Base-by-base conservation (phyloP, 768 basidiomycete genomes). In the Collybia sordida region DNA sequence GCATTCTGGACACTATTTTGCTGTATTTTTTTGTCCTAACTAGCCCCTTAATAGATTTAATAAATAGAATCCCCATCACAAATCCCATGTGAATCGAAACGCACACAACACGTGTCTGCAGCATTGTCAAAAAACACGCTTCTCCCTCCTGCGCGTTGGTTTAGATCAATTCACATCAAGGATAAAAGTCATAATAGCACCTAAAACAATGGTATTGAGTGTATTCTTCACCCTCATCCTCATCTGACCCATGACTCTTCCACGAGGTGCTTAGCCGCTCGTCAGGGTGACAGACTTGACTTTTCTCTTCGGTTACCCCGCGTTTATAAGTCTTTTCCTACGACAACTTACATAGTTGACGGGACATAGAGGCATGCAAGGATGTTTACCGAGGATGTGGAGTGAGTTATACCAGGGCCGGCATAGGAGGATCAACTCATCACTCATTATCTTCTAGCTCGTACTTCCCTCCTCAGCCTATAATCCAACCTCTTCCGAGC, bases 21-120 rank as follows among this genome's bases (percentile, higher is more conserved):
- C 31, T 14, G 14, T 31, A 14, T 31, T 11, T 1, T 6, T 40
- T n/a, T 14, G 18, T 19, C 21, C 38, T 22, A 14, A 41, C 17
- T 41, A 19, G 23, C 3, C 15, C 18, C 17, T 21, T 41, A 8
- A 41, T 24, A 41, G 39, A 21, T 41, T 3, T 24, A 19, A 21
- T 24, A 37, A 18, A 44, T 25, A 3, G 22, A 27, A 43, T 19
- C 23, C 35, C 17, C 34, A 15, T 25, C 39, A 41, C 42, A 27
- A 27, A 21, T 38, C 14, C 31, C 43, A 48, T 42, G 49, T 42
- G 15, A 22, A 42, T 12, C 48, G 42, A 48, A 59, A 54, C 15
- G 50, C 42, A 27, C 24, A 24, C 21, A 42, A 46, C 58, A 52
- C 53, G 53, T 59, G 58, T 54, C 43, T 47, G 47, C 49, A 7